These are phyloP conservation scores for Aurantiochytrium sp. DNA, from an alignment of 108 stramenopile species.

Conservation along the genomic window DNA sequence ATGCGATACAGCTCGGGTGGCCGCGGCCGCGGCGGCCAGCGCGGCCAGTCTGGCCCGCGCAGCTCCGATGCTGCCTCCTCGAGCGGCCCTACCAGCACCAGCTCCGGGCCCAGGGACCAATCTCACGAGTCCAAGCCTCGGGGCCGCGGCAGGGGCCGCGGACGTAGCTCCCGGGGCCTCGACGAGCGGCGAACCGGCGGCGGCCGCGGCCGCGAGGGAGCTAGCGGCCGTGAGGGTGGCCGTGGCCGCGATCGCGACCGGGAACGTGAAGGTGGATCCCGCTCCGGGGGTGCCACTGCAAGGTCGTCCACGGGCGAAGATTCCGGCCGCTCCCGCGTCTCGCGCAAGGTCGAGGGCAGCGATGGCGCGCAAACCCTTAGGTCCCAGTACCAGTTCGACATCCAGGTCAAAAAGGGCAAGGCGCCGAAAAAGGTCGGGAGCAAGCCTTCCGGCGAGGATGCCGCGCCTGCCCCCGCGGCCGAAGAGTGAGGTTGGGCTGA, in stretches of 20 bases:
- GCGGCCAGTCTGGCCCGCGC: not conserved
- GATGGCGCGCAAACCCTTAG: not conserved
- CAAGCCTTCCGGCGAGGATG: not conserved
- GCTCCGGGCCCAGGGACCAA: not conserved
- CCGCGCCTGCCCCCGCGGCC: not conserved
- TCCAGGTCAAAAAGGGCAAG: constrained; percentile 7
- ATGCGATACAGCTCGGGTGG: not conserved
- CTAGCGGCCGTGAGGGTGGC: not conserved
- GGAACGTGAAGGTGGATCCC: not conserved
- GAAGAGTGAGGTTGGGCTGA: not conserved
- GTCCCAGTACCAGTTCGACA: not conserved
- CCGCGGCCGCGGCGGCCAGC: constrained; percentile 7
- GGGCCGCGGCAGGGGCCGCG: not conserved
- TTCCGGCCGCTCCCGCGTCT: not conserved
- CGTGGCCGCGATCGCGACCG: not conserved
- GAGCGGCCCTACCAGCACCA: too few species aligned
- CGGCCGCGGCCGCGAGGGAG: not conserved
- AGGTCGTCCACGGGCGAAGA: not conserved
- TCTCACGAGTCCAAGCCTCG: not conserved
- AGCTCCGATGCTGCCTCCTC: not conserved
- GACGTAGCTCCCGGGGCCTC: not conserved
- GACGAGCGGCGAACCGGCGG: not conserved
- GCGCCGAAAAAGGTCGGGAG: not conserved
- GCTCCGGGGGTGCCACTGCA: not conserved
- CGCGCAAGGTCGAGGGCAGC: constrained; percentile 27